Conservation (phyloP, 139 green algal species). For the Eudorina sp. region DNA sequence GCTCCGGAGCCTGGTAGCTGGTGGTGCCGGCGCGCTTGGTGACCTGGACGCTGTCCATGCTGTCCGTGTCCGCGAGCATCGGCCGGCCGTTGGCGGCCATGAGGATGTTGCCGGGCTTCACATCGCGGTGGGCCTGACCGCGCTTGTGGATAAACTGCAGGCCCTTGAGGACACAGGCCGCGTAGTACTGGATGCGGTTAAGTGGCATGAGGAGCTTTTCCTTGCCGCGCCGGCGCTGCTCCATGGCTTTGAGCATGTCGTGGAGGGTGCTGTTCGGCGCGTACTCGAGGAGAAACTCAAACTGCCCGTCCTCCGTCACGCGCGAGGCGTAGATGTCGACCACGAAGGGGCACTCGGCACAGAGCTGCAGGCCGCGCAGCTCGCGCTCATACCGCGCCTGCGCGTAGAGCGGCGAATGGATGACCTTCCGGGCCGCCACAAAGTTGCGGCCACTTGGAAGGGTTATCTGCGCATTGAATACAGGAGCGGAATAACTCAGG, state of each 20-base stretch:
- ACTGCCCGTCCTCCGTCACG: slow-evolving; percentile 14
- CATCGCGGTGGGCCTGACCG: slow-evolving; percentile 38
- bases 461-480: background rate
- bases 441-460: slow-evolving; percentile 35
- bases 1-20: slow-evolving; percentile 48
- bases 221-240: slow-evolving; percentile 48
- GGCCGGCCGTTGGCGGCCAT: slow-evolving; percentile 44
- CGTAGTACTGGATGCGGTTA: slow-evolving; percentile 38
- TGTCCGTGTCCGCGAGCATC: slow-evolving; percentile 43
- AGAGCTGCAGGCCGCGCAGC: slow-evolving; percentile 25
- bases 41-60: slow-evolving; percentile 38
- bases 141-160: slow-evolving; percentile 35
- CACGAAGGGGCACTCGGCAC: slow-evolving; percentile 37
- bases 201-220: slow-evolving; percentile 44
- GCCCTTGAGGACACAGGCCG: slow-evolving; percentile 28
- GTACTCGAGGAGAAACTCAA: slow-evolving; percentile 42
- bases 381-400: slow-evolving; percentile 38
- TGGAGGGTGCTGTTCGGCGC: slow-evolving; percentile 27
- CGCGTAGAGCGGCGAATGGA: slow-evolving; percentile 44
- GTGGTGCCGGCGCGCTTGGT: slow-evolving; percentile 45
- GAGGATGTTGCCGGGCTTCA: slow-evolving; percentile 47
- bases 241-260: slow-evolving; percentile 50
- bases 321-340: slow-evolving; percentile 36
- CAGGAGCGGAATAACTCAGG: background rate
- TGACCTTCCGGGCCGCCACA: slow-evolving; percentile 23